Evolutionary conservation across 257 asterid species (phyloP).

Genomic region (Salvia splendens): DNA sequence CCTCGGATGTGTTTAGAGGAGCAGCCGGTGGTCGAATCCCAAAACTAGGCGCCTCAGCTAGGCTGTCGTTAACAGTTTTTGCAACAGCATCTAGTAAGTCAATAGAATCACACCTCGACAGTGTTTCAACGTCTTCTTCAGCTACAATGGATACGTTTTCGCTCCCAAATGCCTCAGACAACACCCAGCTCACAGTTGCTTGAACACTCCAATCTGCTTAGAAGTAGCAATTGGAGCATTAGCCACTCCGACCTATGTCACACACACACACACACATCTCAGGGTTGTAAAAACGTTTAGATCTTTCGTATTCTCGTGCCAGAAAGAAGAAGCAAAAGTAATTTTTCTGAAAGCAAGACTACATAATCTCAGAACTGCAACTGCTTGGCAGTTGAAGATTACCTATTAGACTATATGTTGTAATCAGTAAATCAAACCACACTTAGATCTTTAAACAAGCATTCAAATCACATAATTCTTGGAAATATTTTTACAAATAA

Average conservation of each 20-base stretch:
- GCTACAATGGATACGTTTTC: conserved; percentile 64
- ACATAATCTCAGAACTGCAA: too few species aligned
- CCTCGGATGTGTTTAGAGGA: conserved; percentile 49
- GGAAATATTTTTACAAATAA: background rate
- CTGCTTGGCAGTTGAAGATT: too few species aligned
- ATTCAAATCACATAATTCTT: conserved; percentile 13
- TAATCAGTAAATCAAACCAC: too few species aligned
- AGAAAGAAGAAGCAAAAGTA: background rate
- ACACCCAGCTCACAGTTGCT: conserved; percentile 80
- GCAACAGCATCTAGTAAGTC: conserved; percentile 52
- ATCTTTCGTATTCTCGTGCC: conserved; percentile 10
- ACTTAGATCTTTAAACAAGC: background rate
- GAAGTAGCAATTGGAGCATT: conserved; percentile 43
- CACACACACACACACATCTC: conserved; percentile 29
- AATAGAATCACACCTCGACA: conserved; percentile 48
- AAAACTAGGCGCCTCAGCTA: conserved; percentile 57
- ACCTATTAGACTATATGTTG: too few species aligned
- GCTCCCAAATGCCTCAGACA: conserved; percentile 57
- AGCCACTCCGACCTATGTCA: conserved; percentile 41
- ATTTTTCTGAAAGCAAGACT: too few species aligned
- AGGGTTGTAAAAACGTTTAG: conserved; percentile 16
- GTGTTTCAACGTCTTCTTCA: conserved; percentile 70
- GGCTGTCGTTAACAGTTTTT: conserved; percentile 56
- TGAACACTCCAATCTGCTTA: conserved; percentile 94
- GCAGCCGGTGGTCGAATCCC: conserved; percentile 51